Evolutionary conservation across 495 filamentous ascomycete genomes (phyloP).

Genomic region (Choiromyces venosus): DNA sequence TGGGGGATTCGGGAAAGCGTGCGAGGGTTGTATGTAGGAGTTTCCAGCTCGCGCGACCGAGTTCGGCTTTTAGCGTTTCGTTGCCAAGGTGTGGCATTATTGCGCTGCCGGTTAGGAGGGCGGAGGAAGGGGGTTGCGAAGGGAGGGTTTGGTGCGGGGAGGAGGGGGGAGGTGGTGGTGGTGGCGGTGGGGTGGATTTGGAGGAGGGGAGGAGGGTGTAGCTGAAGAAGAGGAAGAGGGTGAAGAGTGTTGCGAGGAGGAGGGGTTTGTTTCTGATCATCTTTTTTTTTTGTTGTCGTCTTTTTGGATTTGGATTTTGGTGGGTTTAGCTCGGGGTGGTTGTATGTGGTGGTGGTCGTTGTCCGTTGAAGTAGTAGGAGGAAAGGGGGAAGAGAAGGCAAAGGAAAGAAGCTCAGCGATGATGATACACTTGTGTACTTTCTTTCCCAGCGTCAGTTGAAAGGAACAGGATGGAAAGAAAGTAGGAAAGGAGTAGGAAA

Average conservation of each 20-base stretch:
- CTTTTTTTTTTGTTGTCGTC: neutral
- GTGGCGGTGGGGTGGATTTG: neutral
- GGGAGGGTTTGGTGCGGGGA: neutral
- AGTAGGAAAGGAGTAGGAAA: neutral
- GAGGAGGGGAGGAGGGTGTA: constrained; percentile 23
- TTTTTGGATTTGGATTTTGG: no score
- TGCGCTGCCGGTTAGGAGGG: constrained; percentile 64
- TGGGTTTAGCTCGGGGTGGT: neutral
- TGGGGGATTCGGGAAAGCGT: constrained; percentile 81
- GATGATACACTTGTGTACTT: neutral
- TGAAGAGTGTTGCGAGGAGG: constrained; percentile 17
- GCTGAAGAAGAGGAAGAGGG: constrained; percentile 30
- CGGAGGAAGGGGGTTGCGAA: constrained; percentile 13
- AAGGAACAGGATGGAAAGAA: neutral
- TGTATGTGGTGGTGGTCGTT: neutral
- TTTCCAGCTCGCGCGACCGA: constrained; percentile 34
- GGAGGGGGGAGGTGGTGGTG: constrained; percentile 4
- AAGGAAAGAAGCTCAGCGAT: neutral
- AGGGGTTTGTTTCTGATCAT: constrained; percentile 26
- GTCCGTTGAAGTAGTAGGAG: neutral
- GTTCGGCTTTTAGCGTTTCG: constrained; percentile 64
- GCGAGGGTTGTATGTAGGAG: constrained; percentile 94
- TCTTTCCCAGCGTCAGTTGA: neutral
- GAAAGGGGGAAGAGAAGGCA: neutral
- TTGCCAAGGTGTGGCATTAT: constrained; percentile 90